phyloP scores from a whole-genome alignment of 2,329 filamentous ascomycete species.

The Venturia aucupariae region DNA sequence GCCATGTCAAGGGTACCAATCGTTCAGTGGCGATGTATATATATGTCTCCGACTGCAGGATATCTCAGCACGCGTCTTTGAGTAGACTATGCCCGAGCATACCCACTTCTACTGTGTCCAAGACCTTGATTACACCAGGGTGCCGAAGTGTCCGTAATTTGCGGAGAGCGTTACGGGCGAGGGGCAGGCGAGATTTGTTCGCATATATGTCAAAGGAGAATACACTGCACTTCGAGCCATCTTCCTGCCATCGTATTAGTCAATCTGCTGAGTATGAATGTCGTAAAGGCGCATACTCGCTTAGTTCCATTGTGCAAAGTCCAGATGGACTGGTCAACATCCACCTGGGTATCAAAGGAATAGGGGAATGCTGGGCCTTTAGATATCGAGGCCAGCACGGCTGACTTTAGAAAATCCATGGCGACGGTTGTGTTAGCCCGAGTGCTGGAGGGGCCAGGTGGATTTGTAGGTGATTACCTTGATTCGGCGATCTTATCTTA shows the following conservation, averaged over 20 bases:
- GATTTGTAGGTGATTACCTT: not conserved
- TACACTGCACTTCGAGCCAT: slow-evolving; percentile 88
- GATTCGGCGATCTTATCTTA: not conserved
- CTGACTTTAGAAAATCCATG: slow-evolving; percentile 98
- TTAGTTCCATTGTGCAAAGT: slow-evolving; percentile 91
- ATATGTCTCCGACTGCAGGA: slow-evolving; percentile 70
- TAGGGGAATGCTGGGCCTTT: slow-evolving; percentile 92
- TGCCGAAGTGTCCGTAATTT: slow-evolving; percentile 90
- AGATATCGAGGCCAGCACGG: slow-evolving; percentile 91
- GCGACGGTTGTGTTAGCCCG: not conserved
- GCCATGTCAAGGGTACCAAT: slow-evolving; percentile 78
- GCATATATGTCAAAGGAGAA: slow-evolving; percentile 86
- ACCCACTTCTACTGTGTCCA: slow-evolving; percentile 84
- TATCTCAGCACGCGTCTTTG: slow-evolving; percentile 17
- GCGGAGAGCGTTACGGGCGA: slow-evolving; percentile 88
- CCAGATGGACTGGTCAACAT: slow-evolving; percentile 91
- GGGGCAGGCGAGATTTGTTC: slow-evolving; percentile 70
- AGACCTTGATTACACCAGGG: slow-evolving; percentile 85
- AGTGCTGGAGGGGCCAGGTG: not conserved
- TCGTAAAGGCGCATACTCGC: slow-evolving; percentile 49
- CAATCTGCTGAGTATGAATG: not conserved
- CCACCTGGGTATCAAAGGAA: slow-evolving; percentile 83
- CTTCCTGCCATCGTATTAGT: slow-evolving; percentile 53
- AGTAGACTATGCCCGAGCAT: slow-evolving; percentile 4
- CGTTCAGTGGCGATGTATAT: slow-evolving; percentile 96